phyloP scores from a whole-genome alignment of 1,139 yeast genomes.

The Pichia kudriavzevii region DNA sequence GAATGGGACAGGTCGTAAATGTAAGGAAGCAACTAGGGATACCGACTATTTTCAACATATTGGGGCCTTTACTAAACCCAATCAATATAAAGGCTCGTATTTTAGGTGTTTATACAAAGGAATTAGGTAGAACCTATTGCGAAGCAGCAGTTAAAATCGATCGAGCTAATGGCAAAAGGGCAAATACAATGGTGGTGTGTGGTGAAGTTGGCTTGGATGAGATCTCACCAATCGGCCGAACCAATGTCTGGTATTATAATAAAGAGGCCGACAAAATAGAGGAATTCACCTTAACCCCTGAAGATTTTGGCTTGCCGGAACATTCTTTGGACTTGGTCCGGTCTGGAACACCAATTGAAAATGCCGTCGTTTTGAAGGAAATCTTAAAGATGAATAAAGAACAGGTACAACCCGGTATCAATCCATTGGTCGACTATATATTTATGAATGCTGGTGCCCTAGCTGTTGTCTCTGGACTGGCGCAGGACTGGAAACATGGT shows the following conservation, averaged over 20 bases:
- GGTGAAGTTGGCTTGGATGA: conserved; percentile 90
- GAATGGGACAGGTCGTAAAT: conserved; percentile 78
- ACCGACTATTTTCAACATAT: conserved; percentile 86
- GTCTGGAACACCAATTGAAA: conserved; percentile 82
- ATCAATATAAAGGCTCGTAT: conserved; percentile 76
- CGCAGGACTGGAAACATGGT: conserved; percentile 67
- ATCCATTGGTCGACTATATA: conserved; percentile 80
- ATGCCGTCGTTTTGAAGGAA: conserved; percentile 56
- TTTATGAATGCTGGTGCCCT: conserved; percentile 81
- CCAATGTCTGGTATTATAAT: conserved; percentile 71
- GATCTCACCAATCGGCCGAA: conserved; percentile 78
- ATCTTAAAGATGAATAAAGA: conserved; percentile 32
- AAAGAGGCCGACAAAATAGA: conserved; percentile 36
- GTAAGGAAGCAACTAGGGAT: conserved; percentile 71
- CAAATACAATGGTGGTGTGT: conserved; percentile 75
- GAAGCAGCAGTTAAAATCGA: conserved; percentile 62
- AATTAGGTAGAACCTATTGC: conserved; percentile 77
- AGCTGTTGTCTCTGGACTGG: conserved; percentile 68
- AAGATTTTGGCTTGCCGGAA: conserved; percentile 73
- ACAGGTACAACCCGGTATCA: conserved; percentile 29
- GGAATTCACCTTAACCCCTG: conserved; percentile 44
- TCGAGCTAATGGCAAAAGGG: conserved; percentile 35
- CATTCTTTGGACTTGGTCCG: conserved; percentile 61
- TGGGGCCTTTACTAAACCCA: conserved; percentile 92
- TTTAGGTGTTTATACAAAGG: conserved; percentile 79